Conservation (phyloP, 192 early-diverging fungal genomes). For the Coemansia erecta region DNA sequence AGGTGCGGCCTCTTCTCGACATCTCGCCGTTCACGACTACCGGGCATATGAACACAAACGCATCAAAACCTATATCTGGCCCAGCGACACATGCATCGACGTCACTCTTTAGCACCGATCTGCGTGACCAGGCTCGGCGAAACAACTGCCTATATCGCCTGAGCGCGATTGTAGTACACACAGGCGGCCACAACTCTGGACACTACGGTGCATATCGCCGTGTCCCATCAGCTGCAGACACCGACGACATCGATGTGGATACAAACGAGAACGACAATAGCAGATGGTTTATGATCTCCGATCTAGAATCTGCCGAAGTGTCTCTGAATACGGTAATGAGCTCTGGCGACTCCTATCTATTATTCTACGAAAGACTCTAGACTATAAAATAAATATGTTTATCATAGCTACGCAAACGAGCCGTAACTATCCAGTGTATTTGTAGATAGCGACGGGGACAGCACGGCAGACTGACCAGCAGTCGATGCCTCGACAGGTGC, state of each 20-base stretch:
- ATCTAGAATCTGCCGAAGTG: slow-evolving; percentile 47
- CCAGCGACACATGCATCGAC: slow-evolving; percentile 4
- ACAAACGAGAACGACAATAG: not conserved
- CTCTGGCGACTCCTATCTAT: slow-evolving; percentile 50
- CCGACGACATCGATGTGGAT: not conserved
- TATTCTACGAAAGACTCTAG: slow-evolving; percentile 49
- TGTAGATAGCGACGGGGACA: not conserved
- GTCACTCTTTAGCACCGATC: not conserved
- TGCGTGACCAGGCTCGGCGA: slow-evolving; percentile 17
- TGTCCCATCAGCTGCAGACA: slow-evolving; percentile 15
- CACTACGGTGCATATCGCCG: slow-evolving; percentile 89
- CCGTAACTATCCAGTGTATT: not conserved
- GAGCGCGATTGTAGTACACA: slow-evolving; percentile 77
- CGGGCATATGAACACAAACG: slow-evolving; percentile 58
- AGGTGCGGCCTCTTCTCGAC: slow-evolving; percentile 70
- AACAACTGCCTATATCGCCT: slow-evolving; percentile 65
- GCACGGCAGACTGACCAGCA: not conserved
- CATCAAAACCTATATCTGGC: slow-evolving; percentile 52
- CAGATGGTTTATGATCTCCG: slow-evolving; percentile 68
- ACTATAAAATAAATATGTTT: not conserved
- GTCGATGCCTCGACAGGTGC: slow-evolving; percentile 6
- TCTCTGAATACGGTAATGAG: slow-evolving; percentile 45
- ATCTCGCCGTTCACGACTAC: slow-evolving; percentile 74
- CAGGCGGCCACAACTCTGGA: slow-evolving; percentile 82
- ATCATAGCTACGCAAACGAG: not conserved